Percentiles rank a stretch among this genome's conserved stretches.
These are phyloP conservation scores for Fusarium sp. DNA, from an alignment of 2,329 filamentous ascomycete species.

Conservation along the genomic window DNA sequence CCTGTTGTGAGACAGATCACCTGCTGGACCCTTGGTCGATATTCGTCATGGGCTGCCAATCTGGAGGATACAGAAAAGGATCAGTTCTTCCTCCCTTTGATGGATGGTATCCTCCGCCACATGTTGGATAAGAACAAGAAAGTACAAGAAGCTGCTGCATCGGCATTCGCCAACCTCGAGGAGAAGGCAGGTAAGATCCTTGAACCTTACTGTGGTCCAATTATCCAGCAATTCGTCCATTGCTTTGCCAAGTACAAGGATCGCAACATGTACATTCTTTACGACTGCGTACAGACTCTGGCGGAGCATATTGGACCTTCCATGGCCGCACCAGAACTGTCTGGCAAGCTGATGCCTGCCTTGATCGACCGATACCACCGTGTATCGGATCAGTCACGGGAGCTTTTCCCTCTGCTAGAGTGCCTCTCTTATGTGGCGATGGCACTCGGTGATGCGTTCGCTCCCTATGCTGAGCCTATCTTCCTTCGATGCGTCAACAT, in stretches of 20 bases:
- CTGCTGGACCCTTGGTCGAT: conserved; percentile 95
- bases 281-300: conserved; percentile 97
- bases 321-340: conserved; percentile 82
- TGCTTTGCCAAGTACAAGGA: conserved; percentile 98
- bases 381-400: conserved; percentile 87
- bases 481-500: conserved; percentile 90
- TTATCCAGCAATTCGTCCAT: conserved; percentile 88
- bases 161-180: conserved; percentile 94
- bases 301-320: conserved; percentile 89
- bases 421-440: conserved; percentile 94
- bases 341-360: conserved; percentile 89
- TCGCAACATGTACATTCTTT: conserved; percentile 98
- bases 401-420: conserved; percentile 94
- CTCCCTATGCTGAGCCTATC: conserved; percentile 85
- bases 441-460: conserved; percentile 82
- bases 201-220: conserved; percentile 86
- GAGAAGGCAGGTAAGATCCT: conserved; percentile 87
- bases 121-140: conserved; percentile 99
- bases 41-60: conserved; percentile 89
- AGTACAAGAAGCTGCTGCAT: conserved; percentile 95
- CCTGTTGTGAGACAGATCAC: conserved; percentile 96
- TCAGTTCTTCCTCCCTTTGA: conserved; percentile 91
- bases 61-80: conserved; percentile 75
- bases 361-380: conserved; percentile 88
- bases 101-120: conserved; percentile 92